A percentile compares a stretch with the other conserved stretches of the same genome.
These are phyloP conservation scores for Rutstroemia sp. DNA, from an alignment of 2,329 filamentous ascomycete genomes.

Conservation along the genomic window DNA sequence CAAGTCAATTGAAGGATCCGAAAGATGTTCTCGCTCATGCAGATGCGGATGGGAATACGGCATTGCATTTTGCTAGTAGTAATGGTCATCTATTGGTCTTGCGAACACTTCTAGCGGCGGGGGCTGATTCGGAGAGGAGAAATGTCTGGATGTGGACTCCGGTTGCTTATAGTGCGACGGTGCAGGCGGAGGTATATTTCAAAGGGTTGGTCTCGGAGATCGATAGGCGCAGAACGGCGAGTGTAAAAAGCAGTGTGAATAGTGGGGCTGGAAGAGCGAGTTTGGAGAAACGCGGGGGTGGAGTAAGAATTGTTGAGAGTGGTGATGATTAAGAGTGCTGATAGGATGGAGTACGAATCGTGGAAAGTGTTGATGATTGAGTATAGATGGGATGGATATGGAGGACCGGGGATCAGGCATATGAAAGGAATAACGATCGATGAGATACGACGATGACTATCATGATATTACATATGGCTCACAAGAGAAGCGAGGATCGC, in stretches of 20 bases:
- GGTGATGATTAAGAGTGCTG: constrained; percentile 10
- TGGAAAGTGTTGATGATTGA: constrained; percentile 6
- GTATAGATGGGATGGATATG: not conserved
- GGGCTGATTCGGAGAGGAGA: constrained; percentile 63
- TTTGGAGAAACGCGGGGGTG: constrained; percentile 18
- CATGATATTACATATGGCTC: not conserved
- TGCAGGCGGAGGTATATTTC: constrained; percentile 79
- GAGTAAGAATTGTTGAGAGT: constrained; percentile 8
- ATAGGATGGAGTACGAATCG: constrained; percentile 13
- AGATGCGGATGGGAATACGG: constrained; percentile 75
- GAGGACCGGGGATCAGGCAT: no score
- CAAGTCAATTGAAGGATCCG: constrained; percentile 30
- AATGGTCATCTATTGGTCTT: constrained; percentile 74
- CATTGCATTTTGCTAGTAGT: constrained; percentile 77
- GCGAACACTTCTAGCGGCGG: constrained; percentile 68
- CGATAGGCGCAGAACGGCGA: constrained; percentile 48
- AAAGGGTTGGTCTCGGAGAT: constrained; percentile 68
- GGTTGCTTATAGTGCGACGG: constrained; percentile 73
- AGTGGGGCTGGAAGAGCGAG: constrained; percentile 19
- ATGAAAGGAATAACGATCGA: not conserved
- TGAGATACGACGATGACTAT: constrained; percentile 2
- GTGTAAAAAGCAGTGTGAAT: constrained; percentile 27
- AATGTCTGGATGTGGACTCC: constrained; percentile 80
- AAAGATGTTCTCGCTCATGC: constrained; percentile 38
- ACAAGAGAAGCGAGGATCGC: not conserved